These are phyloP conservation scores for Pichia pseudocactophila DNA, from an alignment of 805 yeast species.

Conservation along the genomic window DNA sequence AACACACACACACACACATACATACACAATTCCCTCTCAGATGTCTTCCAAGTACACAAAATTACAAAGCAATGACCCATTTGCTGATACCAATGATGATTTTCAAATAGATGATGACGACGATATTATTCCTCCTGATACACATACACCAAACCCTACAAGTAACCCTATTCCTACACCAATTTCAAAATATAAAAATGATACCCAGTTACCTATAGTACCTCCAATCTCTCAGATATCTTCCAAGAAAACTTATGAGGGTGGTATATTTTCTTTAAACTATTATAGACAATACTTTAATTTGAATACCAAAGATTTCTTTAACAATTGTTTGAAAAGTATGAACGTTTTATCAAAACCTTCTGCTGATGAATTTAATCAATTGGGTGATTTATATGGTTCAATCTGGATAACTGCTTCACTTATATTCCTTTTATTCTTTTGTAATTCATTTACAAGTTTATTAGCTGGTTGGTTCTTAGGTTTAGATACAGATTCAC, in stretches of 20 bases:
- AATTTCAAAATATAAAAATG: not conserved
- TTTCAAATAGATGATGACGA: conserved; percentile 6
- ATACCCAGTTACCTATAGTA: not conserved
- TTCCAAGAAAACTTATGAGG: conserved; percentile 26
- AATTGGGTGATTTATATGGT: conserved; percentile 69
- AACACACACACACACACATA: too few species aligned
- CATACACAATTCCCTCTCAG: too few species aligned
- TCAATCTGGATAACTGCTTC: conserved; percentile 88
- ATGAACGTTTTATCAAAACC: conserved; percentile 43
- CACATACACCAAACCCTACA: too few species aligned
- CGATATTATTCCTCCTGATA: conserved; percentile 5
- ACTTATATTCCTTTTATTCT: conserved; percentile 62
- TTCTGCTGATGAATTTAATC: conserved; percentile 30
- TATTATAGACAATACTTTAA: conserved; percentile 63
- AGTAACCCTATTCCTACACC: not conserved
- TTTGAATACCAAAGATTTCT: conserved; percentile 55
- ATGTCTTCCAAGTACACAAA: too few species aligned
- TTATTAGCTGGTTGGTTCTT: conserved; percentile 42
- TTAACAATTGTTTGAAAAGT: conserved; percentile 43
- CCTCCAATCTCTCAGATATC: not conserved
- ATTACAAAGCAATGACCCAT: not conserved
- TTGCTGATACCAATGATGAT: not conserved
- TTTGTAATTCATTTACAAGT: conserved; percentile 63
- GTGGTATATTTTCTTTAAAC: conserved; percentile 44
- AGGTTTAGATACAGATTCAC: conserved; percentile 30